Evolutionary conservation across 2,329 filamentous ascomycete species (phyloP), one percentile per base, ranked within the genome.

Genomic region (Nothomitra cinnamomea): DNA sequence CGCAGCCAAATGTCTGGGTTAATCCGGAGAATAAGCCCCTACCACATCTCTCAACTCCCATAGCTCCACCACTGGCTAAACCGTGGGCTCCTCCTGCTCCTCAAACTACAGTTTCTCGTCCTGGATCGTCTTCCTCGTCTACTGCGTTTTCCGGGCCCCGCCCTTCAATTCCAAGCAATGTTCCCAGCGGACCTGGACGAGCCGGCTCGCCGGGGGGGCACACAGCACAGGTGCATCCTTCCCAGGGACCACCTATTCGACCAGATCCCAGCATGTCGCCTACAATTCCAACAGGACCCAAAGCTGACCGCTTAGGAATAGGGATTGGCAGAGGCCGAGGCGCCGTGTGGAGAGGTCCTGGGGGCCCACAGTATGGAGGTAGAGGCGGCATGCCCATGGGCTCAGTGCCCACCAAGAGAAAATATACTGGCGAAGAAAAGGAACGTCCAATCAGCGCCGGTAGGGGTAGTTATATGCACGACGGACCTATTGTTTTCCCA

Each of bases 241-340:
- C 5, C 61, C 65, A 48, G 58, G 63, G 22, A 56, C 61, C 1
- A 17, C 40, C 40, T 52, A 15, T n/a, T 7, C 15, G 40, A 19
- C 50, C 50, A 19, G 35, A 40, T 43, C 12, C 50, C 2, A 41
- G 24, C 58, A 57, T 40, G 50, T 41, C 36, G 17, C 60, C 62
- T 8, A 59, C 54, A 5, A 60, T 67, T 19, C 65, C 65, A 2
- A 67, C 65, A 12, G 66, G 62, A 5, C 66, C 66, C 1, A 67
- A 64, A 53, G 63, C 61, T 38, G 61, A 58, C 43, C 15, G 54
- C 2, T 21, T 40, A 4, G 57, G 59, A 25, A 61, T 62, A 35
- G 55, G 53, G 2, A 54, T 58, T 19, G 58, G n/a, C 63, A 66
- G 53, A 58, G 63, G 52, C 63, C 66, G 52, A 59, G 61, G 51